Percentiles rank a stretch among this genome's conserved stretches.
Evolutionary conservation across 2,329 filamentous ascomycete genomes (phyloP).

Genomic region (Colletotrichum karsti): DNA sequence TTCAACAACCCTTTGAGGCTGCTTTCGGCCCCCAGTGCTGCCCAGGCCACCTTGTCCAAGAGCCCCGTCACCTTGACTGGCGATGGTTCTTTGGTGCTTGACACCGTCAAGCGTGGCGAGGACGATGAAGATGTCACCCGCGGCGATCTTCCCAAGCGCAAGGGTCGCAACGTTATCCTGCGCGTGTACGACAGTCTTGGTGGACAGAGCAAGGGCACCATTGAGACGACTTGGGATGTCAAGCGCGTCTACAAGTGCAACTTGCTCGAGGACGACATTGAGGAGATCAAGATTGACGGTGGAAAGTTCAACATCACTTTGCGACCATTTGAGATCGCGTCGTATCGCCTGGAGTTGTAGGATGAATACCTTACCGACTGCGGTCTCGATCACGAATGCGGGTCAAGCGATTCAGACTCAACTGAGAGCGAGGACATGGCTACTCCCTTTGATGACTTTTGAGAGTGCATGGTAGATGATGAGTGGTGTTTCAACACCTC

Average conservation of each 20-base stretch:
- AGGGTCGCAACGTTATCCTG: conserved; percentile 82
- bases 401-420: not conserved
- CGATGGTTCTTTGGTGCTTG: conserved; percentile 76
- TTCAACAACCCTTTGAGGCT: conserved; percentile 86
- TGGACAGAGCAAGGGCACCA: conserved; percentile 76
- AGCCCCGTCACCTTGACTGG: conserved; percentile 73
- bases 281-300: conserved; percentile 64
- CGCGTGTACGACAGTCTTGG: conserved; percentile 90
- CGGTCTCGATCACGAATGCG: not conserved
- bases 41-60: conserved; percentile 36
- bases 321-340: conserved; percentile 86
- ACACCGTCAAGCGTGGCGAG: conserved; percentile 93
- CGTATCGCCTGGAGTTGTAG: conserved; percentile 71
- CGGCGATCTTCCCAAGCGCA: conserved; percentile 69
- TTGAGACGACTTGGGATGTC: conserved; percentile 75
- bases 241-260: conserved; percentile 86
- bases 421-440: not conserved
- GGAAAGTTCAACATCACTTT: conserved; percentile 70
- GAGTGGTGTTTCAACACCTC: not conserved
- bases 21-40: conserved; percentile 46
- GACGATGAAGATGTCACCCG: conserved; percentile 79
- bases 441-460: conserved; percentile 4
- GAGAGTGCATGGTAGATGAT: not conserved
- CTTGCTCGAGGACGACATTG: conserved; percentile 85
- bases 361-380: conserved; percentile 28